Percentiles rank a stretch among this genome's conserved stretches.
Evolutionary conservation across 2,329 filamentous ascomycete species (phyloP).

Genomic region (Chalara sp.): DNA sequence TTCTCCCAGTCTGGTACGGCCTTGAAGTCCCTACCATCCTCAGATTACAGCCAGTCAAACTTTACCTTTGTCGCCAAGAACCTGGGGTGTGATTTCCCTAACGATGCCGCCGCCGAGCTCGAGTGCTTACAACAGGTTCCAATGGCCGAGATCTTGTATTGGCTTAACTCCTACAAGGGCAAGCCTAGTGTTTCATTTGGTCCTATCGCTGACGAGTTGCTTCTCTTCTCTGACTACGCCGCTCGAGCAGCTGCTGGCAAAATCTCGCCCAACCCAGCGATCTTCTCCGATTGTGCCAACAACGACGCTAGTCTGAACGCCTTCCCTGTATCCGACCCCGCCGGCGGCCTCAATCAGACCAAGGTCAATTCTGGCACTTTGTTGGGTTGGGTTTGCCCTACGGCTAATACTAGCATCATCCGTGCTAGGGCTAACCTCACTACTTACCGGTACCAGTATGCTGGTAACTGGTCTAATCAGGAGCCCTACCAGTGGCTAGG

Average conservation of each 20-base stretch:
- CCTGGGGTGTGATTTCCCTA: constrained; percentile 3
- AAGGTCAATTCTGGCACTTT: no score
- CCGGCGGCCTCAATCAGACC: no score
- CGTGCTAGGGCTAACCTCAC: constrained; percentile 3
- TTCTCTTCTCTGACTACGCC: no score
- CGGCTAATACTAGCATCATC: constrained; percentile 5
- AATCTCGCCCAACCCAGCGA: no score
- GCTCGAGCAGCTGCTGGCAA: no score
- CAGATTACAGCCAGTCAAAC: constrained; percentile 2
- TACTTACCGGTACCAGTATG: constrained; percentile 25
- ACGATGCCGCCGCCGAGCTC: constrained; percentile 1
- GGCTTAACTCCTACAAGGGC: constrained; percentile 4
- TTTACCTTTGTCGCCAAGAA: constrained; percentile 5
- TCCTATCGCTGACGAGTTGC: no score
- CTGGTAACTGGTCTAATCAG: constrained; percentile 26
- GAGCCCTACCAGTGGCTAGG: constrained; percentile 12
- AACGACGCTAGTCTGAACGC: no score
- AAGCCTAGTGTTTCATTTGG: background rate
- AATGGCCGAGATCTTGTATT: constrained; percentile 5
- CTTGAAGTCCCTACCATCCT: background rate
- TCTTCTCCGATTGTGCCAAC: no score
- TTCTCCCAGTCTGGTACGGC: constrained; percentile 16
- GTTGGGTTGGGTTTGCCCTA: background rate
- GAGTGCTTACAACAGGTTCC: constrained; percentile 3
- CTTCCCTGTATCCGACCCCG: no score